Evolutionary conservation across 106 monocot genomes (phyloP), one percentile per base, ranked within the genome.

Genomic region (Phalaenopsis aphrodite): DNA sequence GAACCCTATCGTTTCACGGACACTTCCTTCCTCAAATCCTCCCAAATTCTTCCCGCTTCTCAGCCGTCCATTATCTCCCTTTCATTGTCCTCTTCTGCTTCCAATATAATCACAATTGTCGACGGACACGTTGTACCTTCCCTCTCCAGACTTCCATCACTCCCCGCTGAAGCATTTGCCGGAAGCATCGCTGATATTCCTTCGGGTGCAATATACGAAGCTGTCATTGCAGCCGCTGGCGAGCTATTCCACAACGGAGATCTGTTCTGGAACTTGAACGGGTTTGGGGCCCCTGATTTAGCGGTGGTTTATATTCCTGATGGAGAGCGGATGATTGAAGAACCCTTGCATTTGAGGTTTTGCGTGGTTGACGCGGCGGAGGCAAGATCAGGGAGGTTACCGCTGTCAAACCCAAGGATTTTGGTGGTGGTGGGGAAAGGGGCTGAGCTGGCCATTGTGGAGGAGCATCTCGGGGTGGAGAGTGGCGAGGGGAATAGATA

Each of bases 1-100:
- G 93, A 98, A 76, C 86, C 89, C 43, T 98, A 92, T 83, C 97
- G 94, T 72, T 98, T 90, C 89, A 94, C 94, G 66, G 90, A 98
- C 78, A 84, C 81, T 79, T 94, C 95, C 77, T 91, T 89, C 75
- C 88, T 91, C 80, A 85, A 83, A 64, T 77, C 71, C 78, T 89
- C 86, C 82, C 55, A 73, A 42, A 82, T 89, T 42, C 74, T 82
- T 71, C 88, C 89, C 37, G 48, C 90, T 57, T 39, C 72, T 5
- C 2, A n/a, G 39, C 81, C 83, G 2, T 21, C 65, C 48, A 72
- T 79, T 77, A n/a, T 21, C 78, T 55, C 69, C 64, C 82, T 23
- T 46, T 48, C 84, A 79, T 38, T 41, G 47, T 42, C 56, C 15
- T 79, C 84, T 41, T 61, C 78, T 1, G 83, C 85, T 8, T 79